Conservation (phyloP, 148 eudicot species). For the Salicornia ramosissima region DNA sequence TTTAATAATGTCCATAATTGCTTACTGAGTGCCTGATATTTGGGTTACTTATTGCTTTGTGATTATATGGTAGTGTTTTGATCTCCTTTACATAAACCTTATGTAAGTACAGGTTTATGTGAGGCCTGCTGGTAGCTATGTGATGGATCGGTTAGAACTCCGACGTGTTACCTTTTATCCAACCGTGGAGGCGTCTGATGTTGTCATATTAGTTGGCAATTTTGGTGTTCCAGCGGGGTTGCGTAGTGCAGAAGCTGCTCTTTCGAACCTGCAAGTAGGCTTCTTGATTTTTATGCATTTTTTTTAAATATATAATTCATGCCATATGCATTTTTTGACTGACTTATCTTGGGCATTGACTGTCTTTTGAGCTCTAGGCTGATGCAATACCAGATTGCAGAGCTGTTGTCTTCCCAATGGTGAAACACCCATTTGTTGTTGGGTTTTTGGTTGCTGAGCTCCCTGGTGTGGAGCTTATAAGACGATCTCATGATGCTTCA, state of each 20-base stretch:
- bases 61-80: background rate
- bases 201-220: constrained; percentile 62
- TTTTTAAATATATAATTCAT: background rate
- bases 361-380: constrained; percentile 52
- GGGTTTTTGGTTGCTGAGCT: constrained; percentile 98
- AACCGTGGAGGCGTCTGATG: constrained; percentile 47
- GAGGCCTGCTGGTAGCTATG: constrained; percentile 99
- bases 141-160: constrained; percentile 86
- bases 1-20: constrained; percentile 1
- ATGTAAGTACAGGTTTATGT: constrained; percentile 68
- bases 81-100: constrained; percentile 4
- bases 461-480: constrained; percentile 46
- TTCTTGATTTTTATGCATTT: background rate
- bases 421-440: constrained; percentile 90
- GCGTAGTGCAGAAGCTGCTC: constrained; percentile 83
- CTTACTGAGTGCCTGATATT: background rate
- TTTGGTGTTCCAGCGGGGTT: constrained; percentile 80
- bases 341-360: constrained; percentile 14
- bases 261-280: constrained; percentile 63
- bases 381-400: constrained; percentile 70
- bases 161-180: constrained; percentile 74
- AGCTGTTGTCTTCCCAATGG: constrained; percentile 92
- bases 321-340: background rate
- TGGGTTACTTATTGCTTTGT: background rate
- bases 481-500: constrained; percentile 36